Percentiles rank a stretch among this genome's conserved stretches.
Conservation (phyloP, 116 monocot genomes). For the Trichopus zeylanicus region DNA sequence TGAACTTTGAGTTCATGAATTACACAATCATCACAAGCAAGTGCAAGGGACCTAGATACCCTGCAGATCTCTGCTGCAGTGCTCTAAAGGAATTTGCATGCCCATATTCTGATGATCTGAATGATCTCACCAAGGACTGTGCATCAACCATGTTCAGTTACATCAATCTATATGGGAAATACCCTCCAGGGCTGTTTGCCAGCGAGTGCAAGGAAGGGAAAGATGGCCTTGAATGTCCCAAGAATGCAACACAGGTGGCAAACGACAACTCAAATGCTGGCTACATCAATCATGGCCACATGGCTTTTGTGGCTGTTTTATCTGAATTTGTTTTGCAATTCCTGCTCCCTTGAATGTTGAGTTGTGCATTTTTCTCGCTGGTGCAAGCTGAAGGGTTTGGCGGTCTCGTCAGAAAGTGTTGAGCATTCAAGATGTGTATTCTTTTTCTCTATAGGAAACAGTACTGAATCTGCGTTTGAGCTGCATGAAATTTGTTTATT, state of each 20-base stretch:
- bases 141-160: conserved; percentile 43
- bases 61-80: conserved; percentile 14
- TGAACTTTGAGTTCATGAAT: conserved; percentile 35
- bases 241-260: background rate
- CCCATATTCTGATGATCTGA: conserved; percentile 24
- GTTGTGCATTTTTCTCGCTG: background rate
- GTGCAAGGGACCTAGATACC: conserved; percentile 35
- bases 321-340: background rate
- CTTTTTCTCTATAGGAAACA: background rate
- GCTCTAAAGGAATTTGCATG: conserved; percentile 32
- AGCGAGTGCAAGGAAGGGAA: conserved; percentile 26
- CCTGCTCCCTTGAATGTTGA: background rate
- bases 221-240: conserved; percentile 13
- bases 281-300: background rate
- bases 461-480: background rate
- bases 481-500: background rate
- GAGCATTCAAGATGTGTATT: background rate
- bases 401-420: background rate
- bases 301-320: background rate
- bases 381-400: too few relatives aligned
- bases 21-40: conserved; percentile 38
- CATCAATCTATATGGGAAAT: conserved; percentile 24
- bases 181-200: conserved; percentile 35
- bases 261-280: conserved; percentile 1
- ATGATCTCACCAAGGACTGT: conserved; percentile 30